Evolutionary conservation across 2,329 filamentous ascomycete species (phyloP).

Genomic region (Pestalotiopsis fici): DNA sequence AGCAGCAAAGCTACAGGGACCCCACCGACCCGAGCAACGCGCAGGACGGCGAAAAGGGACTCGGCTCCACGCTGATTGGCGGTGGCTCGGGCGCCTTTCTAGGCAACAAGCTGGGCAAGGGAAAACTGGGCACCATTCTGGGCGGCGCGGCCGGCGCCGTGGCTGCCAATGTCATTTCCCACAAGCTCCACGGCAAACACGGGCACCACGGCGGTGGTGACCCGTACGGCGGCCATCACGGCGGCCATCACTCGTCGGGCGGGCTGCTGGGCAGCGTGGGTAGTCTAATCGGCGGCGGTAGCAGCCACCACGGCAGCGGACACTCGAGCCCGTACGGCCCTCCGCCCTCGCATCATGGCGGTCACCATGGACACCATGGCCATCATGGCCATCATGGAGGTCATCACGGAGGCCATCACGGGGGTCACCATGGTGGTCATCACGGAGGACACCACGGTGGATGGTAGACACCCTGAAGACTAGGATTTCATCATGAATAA

Average conservation of each 20-base stretch:
- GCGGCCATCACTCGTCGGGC: slow-evolving; percentile 17
- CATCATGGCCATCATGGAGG: slow-evolving; percentile 7
- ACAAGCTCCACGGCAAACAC: slow-evolving; percentile 34
- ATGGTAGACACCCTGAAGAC: slow-evolving; percentile 10
- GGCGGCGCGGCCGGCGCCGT: slow-evolving; percentile 56
- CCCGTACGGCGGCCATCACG: slow-evolving; percentile 16
- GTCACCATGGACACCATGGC: slow-evolving; percentile 14
- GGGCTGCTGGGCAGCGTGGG: slow-evolving; percentile 22
- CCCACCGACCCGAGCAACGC: slow-evolving; percentile 4
- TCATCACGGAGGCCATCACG: slow-evolving; percentile 15
- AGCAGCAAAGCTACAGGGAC: slow-evolving; percentile 12
- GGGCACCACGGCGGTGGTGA: slow-evolving; percentile 14
- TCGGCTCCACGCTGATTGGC: slow-evolving; percentile 55
- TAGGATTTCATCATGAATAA: background rate
- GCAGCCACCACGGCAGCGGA: slow-evolving; percentile 8
- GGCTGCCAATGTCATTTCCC: slow-evolving; percentile 53
- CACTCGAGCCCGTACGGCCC: background rate
- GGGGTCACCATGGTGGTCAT: slow-evolving; percentile 9
- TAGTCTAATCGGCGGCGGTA: slow-evolving; percentile 16
- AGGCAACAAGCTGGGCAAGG: slow-evolving; percentile 55
- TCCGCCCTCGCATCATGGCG: slow-evolving; percentile 7
- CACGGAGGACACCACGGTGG: slow-evolving; percentile 14
- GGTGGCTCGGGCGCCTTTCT: slow-evolving; percentile 54
- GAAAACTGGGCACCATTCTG: slow-evolving; percentile 51
- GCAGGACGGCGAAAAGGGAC: slow-evolving; percentile 51